phyloP scores from a whole-genome alignment of 1,284 basidiomycete genomes.

The Cryptococcus sp. region DNA sequence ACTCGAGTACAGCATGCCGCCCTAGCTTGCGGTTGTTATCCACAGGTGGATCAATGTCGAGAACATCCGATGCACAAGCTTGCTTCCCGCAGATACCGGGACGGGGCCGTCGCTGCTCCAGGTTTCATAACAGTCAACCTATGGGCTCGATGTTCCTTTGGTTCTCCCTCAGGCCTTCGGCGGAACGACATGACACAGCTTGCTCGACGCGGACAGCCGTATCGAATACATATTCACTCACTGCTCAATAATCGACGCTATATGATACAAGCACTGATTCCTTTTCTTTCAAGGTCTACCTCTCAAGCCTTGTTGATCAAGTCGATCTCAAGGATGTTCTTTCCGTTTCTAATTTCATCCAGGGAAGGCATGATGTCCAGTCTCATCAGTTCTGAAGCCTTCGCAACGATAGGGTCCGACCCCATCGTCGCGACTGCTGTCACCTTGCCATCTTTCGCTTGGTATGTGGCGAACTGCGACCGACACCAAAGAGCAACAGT shows the following conservation, averaged over 20 bases:
- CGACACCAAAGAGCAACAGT: background rate
- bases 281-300: background rate
- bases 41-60: no score
- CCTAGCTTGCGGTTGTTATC: no score
- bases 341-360: constrained; percentile 66
- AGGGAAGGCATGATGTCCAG: constrained; percentile 78
- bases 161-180: no score
- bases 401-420: constrained; percentile 66
- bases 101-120: no score
- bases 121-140: no score
- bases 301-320: constrained; percentile 23
- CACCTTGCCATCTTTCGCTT: constrained; percentile 72
- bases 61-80: no score
- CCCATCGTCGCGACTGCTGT: constrained; percentile 74
- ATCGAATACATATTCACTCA: no score
- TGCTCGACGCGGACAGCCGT: background rate
- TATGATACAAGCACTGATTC: background rate
- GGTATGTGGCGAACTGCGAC: constrained; percentile 77
- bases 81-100: no score
- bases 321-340: constrained; percentile 50
- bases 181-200: background rate
- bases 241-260: background rate
- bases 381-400: constrained; percentile 77
- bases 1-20: no score
- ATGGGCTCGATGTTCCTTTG: no score